Base-by-base conservation (phyloP, 73 alveolate genomes). In the Breviolum minutum region DNA sequence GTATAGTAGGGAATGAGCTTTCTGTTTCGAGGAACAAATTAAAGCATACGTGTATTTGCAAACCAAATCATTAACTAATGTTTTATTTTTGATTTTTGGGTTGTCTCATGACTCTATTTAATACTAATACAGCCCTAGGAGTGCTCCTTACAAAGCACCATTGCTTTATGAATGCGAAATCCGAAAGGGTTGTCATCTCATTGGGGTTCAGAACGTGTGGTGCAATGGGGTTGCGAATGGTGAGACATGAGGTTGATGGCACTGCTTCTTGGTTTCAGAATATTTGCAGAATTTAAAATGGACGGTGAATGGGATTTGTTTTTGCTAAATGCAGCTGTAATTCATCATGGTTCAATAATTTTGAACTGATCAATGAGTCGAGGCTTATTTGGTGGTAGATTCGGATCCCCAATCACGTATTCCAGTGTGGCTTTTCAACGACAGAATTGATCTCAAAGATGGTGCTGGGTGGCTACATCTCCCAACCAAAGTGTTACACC, bases 341-440 rank as follows among this genome's bases (percentile, higher is more conserved):
- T 26, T 17, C 29, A 6, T 12, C 40, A 17, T 8, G 29, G 81
- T 19, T 11, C 22, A 17, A 70, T 70, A 30, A 9, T 70, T 12
- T 17, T 9, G 40, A 12, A 19, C 81, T 70, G 8, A 17, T 12
- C 29, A 19, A 19, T 70, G 19, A 19, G 30, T 19, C 22, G 8
- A 70, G 81, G 81, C 22, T 8, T 70, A 17, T 30, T 70, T 70
- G 9, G 22, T 30, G 9, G 29, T 70, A 6, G 81, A 70, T 17
- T 17, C 7, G 19, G 81, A 11, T 12, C 40, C 81, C 22, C 13
- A 9, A 8, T 8, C 81, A 26, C 81, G 81, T 19, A 17, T 19
- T 70, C 86, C 86, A 20, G 24, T 11, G 24, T 76, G 86, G 86
- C 24, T 76, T 60, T 76, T 76, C 86, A 76, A n/a, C 62, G 86